Conservation (phyloP, 2,329 filamentous ascomycete genomes). For the Zymoseptoria tritici region DNA sequence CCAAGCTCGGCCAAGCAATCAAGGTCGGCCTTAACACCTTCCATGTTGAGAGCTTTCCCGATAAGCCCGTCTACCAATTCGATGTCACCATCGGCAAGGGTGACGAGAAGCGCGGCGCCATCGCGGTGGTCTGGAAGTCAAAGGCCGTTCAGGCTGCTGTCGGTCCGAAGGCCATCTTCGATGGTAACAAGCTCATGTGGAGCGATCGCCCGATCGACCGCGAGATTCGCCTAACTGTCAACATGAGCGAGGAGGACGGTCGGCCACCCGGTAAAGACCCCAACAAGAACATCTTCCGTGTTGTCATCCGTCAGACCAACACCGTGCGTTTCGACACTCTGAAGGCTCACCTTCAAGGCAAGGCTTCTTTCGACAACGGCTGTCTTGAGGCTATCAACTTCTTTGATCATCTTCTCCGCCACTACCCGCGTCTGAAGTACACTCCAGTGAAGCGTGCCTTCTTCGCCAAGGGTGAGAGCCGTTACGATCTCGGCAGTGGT, state of each 20-base stretch:
- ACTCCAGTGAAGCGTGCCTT: conserved; percentile 74
- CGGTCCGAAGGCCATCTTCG: conserved; percentile 60
- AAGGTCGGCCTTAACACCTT: conserved; percentile 63
- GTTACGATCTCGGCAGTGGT: conserved; percentile 51
- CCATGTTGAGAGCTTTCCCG: conserved; percentile 55
- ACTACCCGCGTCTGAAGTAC: conserved; percentile 62
- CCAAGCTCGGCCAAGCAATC: conserved; percentile 33
- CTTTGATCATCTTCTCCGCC: conserved; percentile 79
- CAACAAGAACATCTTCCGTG: conserved; percentile 46
- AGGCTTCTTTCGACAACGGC: conserved; percentile 53
- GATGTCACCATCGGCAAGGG: conserved; percentile 62
- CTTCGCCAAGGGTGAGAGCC: conserved; percentile 53
- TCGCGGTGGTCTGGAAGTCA: conserved; percentile 71
- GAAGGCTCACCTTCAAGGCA: conserved; percentile 56
- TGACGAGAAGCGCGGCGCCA: conserved; percentile 55
- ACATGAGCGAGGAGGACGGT: conserved; percentile 62
- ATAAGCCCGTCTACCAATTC: conserved; percentile 67
- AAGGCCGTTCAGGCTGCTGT: conserved; percentile 51
- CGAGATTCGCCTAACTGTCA: conserved; percentile 47
- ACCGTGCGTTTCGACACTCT: conserved; percentile 61
- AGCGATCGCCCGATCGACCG: conserved; percentile 35
- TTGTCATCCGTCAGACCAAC: conserved; percentile 60
- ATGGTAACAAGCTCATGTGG: conserved; percentile 85
- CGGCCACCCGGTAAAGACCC: conserved; percentile 17
- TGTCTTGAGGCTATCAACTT: conserved; percentile 82